phyloP scores from a whole-genome alignment of 768 basidiomycete species.

The Dentipellis fragilis region DNA sequence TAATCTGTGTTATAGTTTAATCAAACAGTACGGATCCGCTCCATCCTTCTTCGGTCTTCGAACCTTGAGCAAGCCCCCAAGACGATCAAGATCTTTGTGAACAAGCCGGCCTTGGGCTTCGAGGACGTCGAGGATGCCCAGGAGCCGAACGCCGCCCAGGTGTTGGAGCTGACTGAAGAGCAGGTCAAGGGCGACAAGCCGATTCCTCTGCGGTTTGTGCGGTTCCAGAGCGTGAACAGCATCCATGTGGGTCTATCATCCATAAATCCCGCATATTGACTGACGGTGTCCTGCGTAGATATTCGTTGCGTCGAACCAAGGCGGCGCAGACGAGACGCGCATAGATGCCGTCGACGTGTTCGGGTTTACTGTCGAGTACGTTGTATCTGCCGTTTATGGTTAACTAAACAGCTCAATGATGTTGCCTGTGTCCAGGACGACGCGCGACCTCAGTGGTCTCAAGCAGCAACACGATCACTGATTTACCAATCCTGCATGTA shows the following conservation, averaged over 20 bases:
- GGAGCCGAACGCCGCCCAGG: conserved; percentile 37
- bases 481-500: neutral
- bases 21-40: conserved; percentile 54
- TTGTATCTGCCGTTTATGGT: conserved; percentile 8
- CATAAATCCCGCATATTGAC: neutral
- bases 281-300: conserved; percentile 30
- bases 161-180: conserved; percentile 40
- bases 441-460: conserved; percentile 19
- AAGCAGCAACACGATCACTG: conserved; percentile 16
- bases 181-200: conserved; percentile 38
- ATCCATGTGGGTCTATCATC: conserved; percentile 42
- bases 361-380: conserved; percentile 50
- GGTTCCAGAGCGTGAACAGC: conserved; percentile 60
- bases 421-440: neutral
- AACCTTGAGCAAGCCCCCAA: conserved; percentile 40
- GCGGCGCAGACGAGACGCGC: conserved; percentile 49
- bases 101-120: conserved; percentile 52
- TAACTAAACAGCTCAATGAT: too few relatives aligned
- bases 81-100: conserved; percentile 51
- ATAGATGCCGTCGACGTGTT: conserved; percentile 61
- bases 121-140: conserved; percentile 41
- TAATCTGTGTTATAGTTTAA: conserved; percentile 40
- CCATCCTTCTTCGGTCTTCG: conserved; percentile 40
- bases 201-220: conserved; percentile 50
- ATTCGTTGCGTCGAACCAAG: conserved; percentile 62